Conservation (phyloP, 2,329 filamentous ascomycete species). For the Trichoderma simmonsii region DNA sequence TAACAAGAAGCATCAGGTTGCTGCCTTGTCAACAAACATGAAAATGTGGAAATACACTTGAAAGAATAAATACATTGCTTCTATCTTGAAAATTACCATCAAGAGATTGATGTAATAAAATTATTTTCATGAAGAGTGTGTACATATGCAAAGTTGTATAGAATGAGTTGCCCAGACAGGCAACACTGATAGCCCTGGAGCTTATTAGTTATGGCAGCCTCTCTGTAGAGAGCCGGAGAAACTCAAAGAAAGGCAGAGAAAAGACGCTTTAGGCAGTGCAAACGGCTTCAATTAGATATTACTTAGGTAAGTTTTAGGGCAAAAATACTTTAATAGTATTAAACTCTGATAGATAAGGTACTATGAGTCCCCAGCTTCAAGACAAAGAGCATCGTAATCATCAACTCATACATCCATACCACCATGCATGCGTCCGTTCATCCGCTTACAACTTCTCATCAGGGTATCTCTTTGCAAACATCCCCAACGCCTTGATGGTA, state of each 20-base stretch:
- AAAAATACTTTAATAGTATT: background rate
- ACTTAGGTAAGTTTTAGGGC: background rate
- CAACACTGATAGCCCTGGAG: background rate
- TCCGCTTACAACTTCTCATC: conserved; percentile 50
- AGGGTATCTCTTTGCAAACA: conserved; percentile 75
- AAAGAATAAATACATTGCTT: no score
- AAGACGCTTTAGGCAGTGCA: background rate
- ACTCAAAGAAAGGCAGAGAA: background rate
- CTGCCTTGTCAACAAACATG: background rate
- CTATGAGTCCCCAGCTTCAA: background rate
- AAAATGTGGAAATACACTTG: background rate
- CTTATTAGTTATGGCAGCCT: no score
- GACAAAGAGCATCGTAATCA: background rate
- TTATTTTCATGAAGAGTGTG: no score
- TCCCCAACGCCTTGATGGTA: conserved; percentile 86
- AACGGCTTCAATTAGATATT: background rate
- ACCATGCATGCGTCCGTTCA: background rate
- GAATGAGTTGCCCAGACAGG: background rate
- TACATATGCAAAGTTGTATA: background rate
- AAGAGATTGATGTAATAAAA: background rate
- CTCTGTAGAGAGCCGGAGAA: background rate
- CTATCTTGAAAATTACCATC: background rate
- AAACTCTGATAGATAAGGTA: background rate
- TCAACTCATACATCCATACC: background rate
- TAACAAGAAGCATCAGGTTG: background rate